Evolutionary conservation across 352 stramenopile species (phyloP).

Genomic region (Pythium vanterpoolii): DNA sequence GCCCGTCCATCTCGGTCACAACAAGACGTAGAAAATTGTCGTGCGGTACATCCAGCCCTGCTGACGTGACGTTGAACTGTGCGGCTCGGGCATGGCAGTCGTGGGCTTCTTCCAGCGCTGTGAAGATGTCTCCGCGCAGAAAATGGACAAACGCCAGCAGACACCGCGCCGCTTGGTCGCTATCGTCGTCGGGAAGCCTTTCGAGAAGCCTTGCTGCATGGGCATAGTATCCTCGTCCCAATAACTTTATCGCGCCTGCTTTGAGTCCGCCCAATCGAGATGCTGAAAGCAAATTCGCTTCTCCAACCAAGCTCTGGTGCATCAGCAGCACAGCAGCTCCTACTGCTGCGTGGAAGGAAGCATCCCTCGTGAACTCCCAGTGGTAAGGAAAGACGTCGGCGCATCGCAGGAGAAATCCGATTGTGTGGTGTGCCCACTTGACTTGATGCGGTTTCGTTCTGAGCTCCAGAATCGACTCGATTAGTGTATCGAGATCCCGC

Average conservation of each 20-base stretch:
- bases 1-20: neutral
- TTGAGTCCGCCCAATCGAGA: neutral
- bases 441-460: neutral
- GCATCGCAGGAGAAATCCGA: slow-evolving; percentile 6
- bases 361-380: slow-evolving; percentile 8
- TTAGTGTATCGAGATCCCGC: neutral
- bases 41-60: slow-evolving; percentile 3
- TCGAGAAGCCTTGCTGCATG: slow-evolving; percentile 1
- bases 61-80: slow-evolving; percentile 9
- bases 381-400: neutral
- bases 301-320: neutral
- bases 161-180: neutral
- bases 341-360: slow-evolving; percentile 8
- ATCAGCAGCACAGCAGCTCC: neutral
- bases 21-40: slow-evolving; percentile 11
- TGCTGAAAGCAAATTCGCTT: neutral
- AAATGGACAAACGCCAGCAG: slow-evolving; percentile 12
- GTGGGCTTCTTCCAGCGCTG: neutral
- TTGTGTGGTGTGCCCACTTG: neutral
- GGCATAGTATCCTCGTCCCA: slow-evolving; percentile 15
- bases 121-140: neutral
- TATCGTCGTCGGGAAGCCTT: neutral
- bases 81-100: neutral
- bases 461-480: neutral
- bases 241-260: neutral